Conservation (phyloP, 2,329 filamentous ascomycete species). For the Zymoseptoria crescenta region DNA sequence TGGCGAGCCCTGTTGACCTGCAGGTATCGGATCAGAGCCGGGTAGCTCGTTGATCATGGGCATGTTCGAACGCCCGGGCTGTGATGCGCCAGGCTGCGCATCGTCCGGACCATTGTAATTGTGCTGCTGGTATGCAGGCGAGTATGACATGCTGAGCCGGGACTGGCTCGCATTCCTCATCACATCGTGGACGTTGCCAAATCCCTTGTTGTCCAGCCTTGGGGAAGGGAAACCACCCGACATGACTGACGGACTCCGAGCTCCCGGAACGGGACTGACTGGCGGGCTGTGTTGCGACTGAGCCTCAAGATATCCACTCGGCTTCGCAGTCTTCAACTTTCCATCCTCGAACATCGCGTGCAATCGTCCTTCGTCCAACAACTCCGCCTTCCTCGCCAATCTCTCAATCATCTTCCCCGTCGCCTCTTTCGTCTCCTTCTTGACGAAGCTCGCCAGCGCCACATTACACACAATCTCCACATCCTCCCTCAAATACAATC, state of each 20-base stretch:
- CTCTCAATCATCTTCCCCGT: slow-evolving; percentile 61
- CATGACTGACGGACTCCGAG: slow-evolving; percentile 4
- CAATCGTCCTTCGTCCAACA: slow-evolving; percentile 58
- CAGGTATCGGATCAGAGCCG: slow-evolving; percentile 30
- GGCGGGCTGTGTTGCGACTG: slow-evolving; percentile 9
- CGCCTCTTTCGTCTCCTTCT: slow-evolving; percentile 57
- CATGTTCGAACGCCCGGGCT: slow-evolving; percentile 16
- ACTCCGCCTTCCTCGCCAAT: slow-evolving; percentile 59
- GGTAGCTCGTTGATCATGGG: slow-evolving; percentile 34
- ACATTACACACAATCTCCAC: slow-evolving; percentile 65
- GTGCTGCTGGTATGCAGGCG: slow-evolving; percentile 21
- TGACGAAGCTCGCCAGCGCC: slow-evolving; percentile 53
- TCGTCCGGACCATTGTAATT: slow-evolving; percentile 22
- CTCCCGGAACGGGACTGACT: slow-evolving; percentile 15
- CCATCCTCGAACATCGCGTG: slow-evolving; percentile 62
- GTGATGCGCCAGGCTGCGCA: slow-evolving; percentile 11
- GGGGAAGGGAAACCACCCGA: slow-evolving; percentile 7
- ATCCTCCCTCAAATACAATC: slow-evolving; percentile 61
- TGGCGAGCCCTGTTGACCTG: slow-evolving; percentile 21
- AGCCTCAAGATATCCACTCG: slow-evolving; percentile 30
- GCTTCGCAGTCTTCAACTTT: slow-evolving; percentile 52
- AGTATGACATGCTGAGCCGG: slow-evolving; percentile 10
- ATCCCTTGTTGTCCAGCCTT: slow-evolving; percentile 21
- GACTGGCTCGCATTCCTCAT: slow-evolving; percentile 11
- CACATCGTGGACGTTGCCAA: slow-evolving; percentile 25